These are phyloP conservation scores for Pichia sp. DNA, from an alignment of 1,139 yeast genomes.

Conservation along the genomic window DNA sequence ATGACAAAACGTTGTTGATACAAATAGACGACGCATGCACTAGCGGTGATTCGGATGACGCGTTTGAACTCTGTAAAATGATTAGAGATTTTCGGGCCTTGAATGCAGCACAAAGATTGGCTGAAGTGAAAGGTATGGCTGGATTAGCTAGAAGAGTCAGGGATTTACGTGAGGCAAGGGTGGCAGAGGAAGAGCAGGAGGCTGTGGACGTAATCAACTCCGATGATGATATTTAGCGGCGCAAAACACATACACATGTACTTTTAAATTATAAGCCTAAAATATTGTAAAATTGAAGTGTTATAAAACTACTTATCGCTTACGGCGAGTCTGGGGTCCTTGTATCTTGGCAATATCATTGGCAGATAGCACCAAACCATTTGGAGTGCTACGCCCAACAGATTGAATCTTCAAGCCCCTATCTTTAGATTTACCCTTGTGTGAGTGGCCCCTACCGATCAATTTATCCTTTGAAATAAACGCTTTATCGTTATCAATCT, in stretches of 20 bases:
- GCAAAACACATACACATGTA: neutral
- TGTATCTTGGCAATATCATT: conserved; percentile 55
- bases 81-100: conserved; percentile 75
- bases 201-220: neutral
- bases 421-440: conserved; percentile 43
- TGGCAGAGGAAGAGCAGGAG: conserved; percentile 33
- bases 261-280: neutral
- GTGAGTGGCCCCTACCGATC: conserved; percentile 46
- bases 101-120: conserved; percentile 78
- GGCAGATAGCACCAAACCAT: conserved; percentile 74
- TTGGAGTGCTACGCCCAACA: conserved; percentile 75
- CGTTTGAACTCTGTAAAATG: conserved; percentile 64
- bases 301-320: neutral
- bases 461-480: conserved; percentile 49
- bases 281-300: neutral
- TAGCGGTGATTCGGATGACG: conserved; percentile 60
- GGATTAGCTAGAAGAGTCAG: conserved; percentile 65
- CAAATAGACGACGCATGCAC: conserved; percentile 76
- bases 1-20: conserved; percentile 72
- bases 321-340: conserved; percentile 11
- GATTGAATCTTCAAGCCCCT: conserved; percentile 71
- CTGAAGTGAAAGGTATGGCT: conserved; percentile 69
- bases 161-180: conserved; percentile 56
- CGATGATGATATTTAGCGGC: neutral
- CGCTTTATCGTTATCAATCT: conserved; percentile 48